phyloP scores from a whole-genome alignment of 2,329 filamentous ascomycete species.

The Corinectria fuckeliana region DNA sequence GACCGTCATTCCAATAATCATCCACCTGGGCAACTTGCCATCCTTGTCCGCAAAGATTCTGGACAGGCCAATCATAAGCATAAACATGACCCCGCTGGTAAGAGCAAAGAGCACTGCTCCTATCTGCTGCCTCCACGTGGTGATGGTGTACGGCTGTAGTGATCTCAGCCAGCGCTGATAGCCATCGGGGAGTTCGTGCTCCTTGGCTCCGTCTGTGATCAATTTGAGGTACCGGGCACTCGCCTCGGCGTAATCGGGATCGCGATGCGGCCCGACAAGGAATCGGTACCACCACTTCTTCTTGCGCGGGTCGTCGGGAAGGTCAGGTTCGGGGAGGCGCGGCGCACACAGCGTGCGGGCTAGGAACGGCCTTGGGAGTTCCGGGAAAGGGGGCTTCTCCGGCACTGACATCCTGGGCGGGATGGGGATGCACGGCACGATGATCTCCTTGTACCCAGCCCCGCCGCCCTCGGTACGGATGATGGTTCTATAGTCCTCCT shows the following conservation, averaged over 20 bases:
- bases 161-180: conserved; percentile 77
- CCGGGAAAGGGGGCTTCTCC: conserved; percentile 61
- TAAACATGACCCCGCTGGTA: conserved; percentile 63
- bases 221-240: conserved; percentile 84
- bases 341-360: conserved; percentile 87
- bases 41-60: conserved; percentile 66
- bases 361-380: conserved; percentile 69
- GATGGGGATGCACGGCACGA: conserved; percentile 79
- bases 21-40: conserved; percentile 73
- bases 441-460: conserved; percentile 80
- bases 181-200: conserved; percentile 79
- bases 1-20: conserved; percentile 57
- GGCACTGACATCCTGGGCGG: conserved; percentile 66
- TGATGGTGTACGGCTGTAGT: conserved; percentile 74
- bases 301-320: conserved; percentile 43
- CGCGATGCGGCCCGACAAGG: conserved; percentile 55
- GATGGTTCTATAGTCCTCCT: conserved; percentile 81
- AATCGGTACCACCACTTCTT: conserved; percentile 56
- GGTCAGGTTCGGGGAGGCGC: conserved; percentile 46
- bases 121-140: conserved; percentile 68
- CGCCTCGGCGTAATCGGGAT: conserved; percentile 78
- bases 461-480: conserved; percentile 92
- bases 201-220: conserved; percentile 77
- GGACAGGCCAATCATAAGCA: conserved; percentile 53
- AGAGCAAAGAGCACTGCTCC: conserved; percentile 69